A percentile compares a stretch with the other conserved stretches of the same genome.
phyloP scores from a whole-genome alignment of 345 rosid species.

The Adansonia digitata region DNA sequence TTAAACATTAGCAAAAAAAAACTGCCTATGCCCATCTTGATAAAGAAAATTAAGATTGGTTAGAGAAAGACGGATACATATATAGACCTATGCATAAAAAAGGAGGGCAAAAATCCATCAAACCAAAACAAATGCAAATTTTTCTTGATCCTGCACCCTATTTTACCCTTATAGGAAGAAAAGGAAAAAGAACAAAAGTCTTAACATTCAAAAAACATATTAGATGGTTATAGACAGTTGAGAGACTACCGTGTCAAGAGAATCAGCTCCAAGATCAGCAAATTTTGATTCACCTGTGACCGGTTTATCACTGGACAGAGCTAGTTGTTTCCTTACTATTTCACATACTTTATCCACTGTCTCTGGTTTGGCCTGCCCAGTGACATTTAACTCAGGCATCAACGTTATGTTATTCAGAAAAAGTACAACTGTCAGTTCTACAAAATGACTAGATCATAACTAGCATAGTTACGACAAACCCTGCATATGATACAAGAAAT shows the following conservation, averaged over 20 bases:
- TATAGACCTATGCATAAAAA: neutral
- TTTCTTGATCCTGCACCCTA: neutral
- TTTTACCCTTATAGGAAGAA: neutral
- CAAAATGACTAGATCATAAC: neutral
- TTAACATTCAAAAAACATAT: neutral
- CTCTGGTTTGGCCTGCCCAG: conserved; percentile 53
- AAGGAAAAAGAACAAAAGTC: neutral
- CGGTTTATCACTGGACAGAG: conserved; percentile 27
- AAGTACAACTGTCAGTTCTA: neutral
- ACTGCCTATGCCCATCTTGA: neutral
- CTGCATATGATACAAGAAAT: neutral
- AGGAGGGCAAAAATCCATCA: neutral
- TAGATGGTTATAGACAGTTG: neutral
- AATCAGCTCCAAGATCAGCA: conserved; percentile 66
- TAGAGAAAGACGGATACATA: neutral
- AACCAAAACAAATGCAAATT: neutral
- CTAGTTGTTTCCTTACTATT: conserved; percentile 64
- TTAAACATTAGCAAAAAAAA: too few species aligned
- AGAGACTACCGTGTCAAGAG: conserved; percentile 59
- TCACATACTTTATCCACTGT: conserved; percentile 54
- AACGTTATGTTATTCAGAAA: neutral
- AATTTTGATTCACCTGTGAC: conserved; percentile 55
- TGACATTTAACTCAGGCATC: conserved; percentile 2
- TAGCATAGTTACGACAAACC: neutral
- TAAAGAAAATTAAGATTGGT: neutral